Percentiles rank a stretch among this genome's conserved stretches.
Evolutionary conservation across 2,329 filamentous ascomycete species (phyloP).

Genomic region (Zalaria sp.): DNA sequence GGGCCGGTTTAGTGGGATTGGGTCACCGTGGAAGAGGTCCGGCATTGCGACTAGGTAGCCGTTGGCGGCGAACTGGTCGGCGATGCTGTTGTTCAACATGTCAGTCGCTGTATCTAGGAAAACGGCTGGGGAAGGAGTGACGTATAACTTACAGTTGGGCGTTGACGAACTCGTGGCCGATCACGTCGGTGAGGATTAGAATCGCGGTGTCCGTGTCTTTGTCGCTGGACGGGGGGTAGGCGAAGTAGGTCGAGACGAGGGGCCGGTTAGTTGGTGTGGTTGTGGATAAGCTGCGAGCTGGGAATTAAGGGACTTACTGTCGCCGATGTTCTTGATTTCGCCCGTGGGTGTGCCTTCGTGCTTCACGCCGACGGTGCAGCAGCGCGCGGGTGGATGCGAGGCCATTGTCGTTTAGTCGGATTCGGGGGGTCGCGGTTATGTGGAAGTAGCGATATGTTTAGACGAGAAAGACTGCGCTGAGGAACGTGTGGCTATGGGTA

Average conservation of each 20-base stretch:
- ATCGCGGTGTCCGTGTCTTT: slow-evolving; percentile 41
- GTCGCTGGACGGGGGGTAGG: slow-evolving; percentile 36
- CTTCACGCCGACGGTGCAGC: slow-evolving; percentile 24
- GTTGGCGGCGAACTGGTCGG: slow-evolving; percentile 61
- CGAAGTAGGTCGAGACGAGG: slow-evolving; percentile 41
- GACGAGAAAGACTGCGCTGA: too few relatives aligned
- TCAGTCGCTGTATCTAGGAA: background rate
- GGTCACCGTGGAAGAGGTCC: slow-evolving; percentile 57
- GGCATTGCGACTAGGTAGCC: slow-evolving; percentile 57
- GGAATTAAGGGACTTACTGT: slow-evolving; percentile 10
- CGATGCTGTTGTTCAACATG: slow-evolving; percentile 30
- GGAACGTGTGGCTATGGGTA: too few relatives aligned
- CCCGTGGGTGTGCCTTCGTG: slow-evolving; percentile 20
- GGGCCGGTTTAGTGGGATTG: slow-evolving; percentile 38
- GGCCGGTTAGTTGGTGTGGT: slow-evolving; percentile 1
- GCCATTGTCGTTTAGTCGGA: slow-evolving; percentile 13
- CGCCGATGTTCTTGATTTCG: slow-evolving; percentile 18
- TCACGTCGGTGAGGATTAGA: slow-evolving; percentile 43
- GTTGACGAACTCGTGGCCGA: slow-evolving; percentile 41
- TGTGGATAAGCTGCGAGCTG: background rate
- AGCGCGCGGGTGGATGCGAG: slow-evolving; percentile 20
- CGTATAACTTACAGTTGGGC: slow-evolving; percentile 24
- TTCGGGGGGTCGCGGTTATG: too few relatives aligned
- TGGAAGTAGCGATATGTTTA: too few relatives aligned
- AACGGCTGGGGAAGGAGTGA: background rate